phyloP scores from a whole-genome alignment of 23 red algal genomes.

The Pyropia yezoensis region DNA sequence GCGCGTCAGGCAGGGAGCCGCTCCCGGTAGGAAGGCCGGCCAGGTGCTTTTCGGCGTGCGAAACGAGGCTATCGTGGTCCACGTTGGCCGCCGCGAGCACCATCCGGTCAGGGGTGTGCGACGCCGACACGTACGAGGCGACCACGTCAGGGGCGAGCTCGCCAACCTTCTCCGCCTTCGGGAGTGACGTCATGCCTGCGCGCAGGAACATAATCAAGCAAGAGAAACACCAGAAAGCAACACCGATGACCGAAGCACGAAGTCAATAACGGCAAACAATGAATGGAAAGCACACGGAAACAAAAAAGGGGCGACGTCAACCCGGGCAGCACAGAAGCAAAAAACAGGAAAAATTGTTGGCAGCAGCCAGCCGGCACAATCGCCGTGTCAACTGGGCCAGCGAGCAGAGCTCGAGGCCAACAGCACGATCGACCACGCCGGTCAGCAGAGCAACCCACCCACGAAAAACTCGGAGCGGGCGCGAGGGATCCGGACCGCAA shows the following conservation, averaged over 20 bases:
- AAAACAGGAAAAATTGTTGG: no score
- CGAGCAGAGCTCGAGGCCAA: background rate
- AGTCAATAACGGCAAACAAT: no score
- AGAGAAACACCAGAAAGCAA: background rate
- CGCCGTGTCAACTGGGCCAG: background rate
- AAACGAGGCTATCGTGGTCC: conserved; percentile 49
- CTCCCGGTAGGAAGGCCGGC: conserved; percentile 13
- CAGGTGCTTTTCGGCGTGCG: conserved; percentile 30
- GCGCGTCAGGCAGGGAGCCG: background rate
- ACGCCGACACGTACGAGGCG: conserved; percentile 26
- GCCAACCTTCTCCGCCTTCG: conserved; percentile 37
- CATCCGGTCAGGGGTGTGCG: conserved; percentile 47
- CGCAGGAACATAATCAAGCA: conserved; percentile 1
- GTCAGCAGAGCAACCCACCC: no score
- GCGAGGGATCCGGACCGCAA: no score
- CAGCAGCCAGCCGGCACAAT: no score
- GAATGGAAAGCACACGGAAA: no score
- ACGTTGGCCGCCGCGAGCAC: conserved; percentile 71
- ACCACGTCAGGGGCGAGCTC: conserved; percentile 38
- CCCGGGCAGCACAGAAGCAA: no score
- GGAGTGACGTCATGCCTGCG: conserved; percentile 67
- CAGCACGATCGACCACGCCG: no score
- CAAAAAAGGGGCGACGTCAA: no score
- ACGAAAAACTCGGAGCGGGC: no score
- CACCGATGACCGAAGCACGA: no score